Percentiles rank a stretch among this genome's conserved stretches.
Conservation (phyloP, 2,329 filamentous ascomycete species). For the Calonectria ilicicola region DNA sequence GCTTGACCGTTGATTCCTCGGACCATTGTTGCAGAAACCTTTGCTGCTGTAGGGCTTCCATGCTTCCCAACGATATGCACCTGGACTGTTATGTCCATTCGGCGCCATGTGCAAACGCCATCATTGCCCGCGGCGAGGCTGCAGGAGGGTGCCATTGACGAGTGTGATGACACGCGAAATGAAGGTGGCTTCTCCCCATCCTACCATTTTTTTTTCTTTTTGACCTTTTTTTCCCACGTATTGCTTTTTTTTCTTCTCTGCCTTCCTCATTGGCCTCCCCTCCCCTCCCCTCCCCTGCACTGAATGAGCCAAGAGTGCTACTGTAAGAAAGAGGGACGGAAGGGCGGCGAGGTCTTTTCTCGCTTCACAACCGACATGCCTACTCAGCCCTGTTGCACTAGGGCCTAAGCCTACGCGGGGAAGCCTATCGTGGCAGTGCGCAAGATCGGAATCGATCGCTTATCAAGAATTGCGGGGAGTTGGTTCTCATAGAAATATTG, state of each 20-base stretch:
- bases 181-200: background rate
- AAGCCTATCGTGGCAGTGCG: background rate
- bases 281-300: background rate
- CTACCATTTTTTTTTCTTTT: background rate
- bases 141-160: conserved; percentile 12
- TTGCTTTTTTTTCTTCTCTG: background rate
- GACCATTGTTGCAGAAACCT: background rate
- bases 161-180: conserved; percentile 4
- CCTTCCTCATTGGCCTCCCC: no score
- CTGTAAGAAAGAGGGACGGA: background rate
- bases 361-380: background rate
- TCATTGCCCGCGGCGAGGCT: conserved; percentile 1
- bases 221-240: no score
- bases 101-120: background rate
- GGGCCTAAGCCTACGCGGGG: conserved; percentile 1
- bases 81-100: background rate
- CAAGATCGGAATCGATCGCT: background rate
- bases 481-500: background rate
- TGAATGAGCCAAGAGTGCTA: background rate
- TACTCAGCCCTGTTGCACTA: background rate
- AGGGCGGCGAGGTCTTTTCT: background rate
- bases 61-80: conserved; percentile 1
- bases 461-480: background rate
- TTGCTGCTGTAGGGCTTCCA: background rate
- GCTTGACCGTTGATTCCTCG: conserved; percentile 12